A percentile compares a stretch with the other conserved stretches of the same genome.
Conservation (phyloP, 148 eudicot species). For the Euryodendron excelsum region DNA sequence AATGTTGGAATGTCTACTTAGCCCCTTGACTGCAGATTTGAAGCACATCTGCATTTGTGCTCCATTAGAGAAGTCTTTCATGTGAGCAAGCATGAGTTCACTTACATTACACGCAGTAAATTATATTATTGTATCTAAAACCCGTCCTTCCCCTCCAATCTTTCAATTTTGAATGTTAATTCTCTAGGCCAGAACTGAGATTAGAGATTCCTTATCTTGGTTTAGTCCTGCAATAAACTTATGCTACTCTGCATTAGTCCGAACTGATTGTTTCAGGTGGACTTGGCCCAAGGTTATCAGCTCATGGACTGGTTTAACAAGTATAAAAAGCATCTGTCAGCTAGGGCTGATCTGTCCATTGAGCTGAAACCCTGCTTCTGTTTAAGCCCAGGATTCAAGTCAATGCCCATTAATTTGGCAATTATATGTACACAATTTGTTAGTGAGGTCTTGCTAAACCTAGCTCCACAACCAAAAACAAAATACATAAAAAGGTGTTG, state of each 20-base stretch:
- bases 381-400: not conserved
- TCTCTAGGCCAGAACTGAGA: no score
- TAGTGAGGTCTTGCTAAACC: not conserved
- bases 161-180: no score
- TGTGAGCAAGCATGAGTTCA: no score
- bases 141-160: no score
- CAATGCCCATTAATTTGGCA: not conserved
- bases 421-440: not conserved
- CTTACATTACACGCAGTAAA: no score
- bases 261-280: not conserved
- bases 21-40: no score
- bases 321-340: not conserved
- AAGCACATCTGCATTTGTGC: no score
- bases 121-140: no score
- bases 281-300: not conserved
- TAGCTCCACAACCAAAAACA: no score
- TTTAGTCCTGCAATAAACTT: not conserved
- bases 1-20: not conserved
- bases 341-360: not conserved
- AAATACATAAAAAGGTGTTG: no score
- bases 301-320: not conserved
- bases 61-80: no score
- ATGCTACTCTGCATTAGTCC: not conserved
- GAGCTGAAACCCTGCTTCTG: not conserved
- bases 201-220: no score